Evolutionary conservation across 108 stramenopile genomes (phyloP).

Genomic region (Thalassiosira profunda): DNA sequence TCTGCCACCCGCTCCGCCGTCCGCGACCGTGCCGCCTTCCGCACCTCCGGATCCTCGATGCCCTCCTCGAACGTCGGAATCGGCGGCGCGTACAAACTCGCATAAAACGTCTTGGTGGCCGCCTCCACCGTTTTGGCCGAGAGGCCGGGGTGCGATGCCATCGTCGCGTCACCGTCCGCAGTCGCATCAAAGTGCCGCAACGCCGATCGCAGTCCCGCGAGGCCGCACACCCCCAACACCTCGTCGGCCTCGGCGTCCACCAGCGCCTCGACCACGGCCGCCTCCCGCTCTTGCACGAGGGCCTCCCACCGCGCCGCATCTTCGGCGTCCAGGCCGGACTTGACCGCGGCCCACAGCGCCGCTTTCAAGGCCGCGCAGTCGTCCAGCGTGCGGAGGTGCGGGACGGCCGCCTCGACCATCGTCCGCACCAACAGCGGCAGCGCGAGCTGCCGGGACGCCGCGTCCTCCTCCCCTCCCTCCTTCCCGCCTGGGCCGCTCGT

Average conservation of each 20-base stretch:
- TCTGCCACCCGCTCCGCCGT: conserved; percentile 67
- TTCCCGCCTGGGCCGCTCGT: not conserved
- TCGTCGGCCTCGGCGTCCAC: conserved; percentile 66
- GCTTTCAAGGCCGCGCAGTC: conserved; percentile 67
- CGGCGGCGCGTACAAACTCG: conserved; percentile 81
- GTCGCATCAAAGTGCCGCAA: conserved; percentile 57
- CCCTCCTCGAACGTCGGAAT: conserved; percentile 79
- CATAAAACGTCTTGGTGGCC: conserved; percentile 82
- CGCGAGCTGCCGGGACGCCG: conserved; percentile 53
- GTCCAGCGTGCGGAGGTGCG: conserved; percentile 65
- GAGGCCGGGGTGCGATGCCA: conserved; percentile 84
- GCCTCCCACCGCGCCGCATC: conserved; percentile 52
- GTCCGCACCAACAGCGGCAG: conserved; percentile 67
- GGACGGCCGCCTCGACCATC: conserved; percentile 71
- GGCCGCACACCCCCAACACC: conserved; percentile 73
- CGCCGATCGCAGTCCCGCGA: conserved; percentile 51
- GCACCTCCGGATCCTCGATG: conserved; percentile 80
- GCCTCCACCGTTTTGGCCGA: conserved; percentile 57
- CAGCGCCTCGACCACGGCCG: conserved; percentile 59
- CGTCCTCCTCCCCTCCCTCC: conserved; percentile 15
- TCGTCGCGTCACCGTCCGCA: conserved; percentile 71
- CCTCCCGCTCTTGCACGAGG: conserved; percentile 59
- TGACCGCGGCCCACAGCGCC: conserved; percentile 53
- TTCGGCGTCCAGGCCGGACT: conserved; percentile 54
- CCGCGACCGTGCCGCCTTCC: conserved; percentile 70